Evolutionary conservation across 345 rosid species (phyloP), one percentile per base, ranked within the genome.

Genomic region (Eucalyptus globulus): DNA sequence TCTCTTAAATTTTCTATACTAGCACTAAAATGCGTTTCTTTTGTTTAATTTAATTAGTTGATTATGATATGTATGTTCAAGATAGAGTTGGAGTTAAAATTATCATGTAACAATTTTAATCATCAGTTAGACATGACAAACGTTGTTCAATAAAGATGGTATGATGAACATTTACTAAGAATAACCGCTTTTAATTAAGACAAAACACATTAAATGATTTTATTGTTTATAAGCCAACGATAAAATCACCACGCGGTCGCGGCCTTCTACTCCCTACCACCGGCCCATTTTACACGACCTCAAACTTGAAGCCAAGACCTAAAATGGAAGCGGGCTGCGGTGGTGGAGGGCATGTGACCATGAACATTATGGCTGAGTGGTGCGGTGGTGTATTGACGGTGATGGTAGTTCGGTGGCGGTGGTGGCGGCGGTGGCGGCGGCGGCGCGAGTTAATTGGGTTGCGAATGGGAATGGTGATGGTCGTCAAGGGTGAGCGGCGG

Each of bases 201-300:
- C 24, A 69, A 69, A 72, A 37, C 44, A 37, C 45, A 31, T 34
- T 72, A 19, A 5, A 72, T 9, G 81, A 37, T 72, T 72, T 72
- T 2, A 10, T 19, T 0, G 45, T 37, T 21, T 5, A 37, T 10
- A 19, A 37, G 26, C 34, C 43, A 17, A 69, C 43, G 43, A 34
- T 9, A 72, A 0, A 10, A 72, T 72, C 81, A 10, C 45, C 45
- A 37, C 26, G 14, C 22, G 12, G 26, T 72, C 26, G 26, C 45
- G 5, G 45, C 26, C 27, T 37, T 10, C 8, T 0, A 34, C 26
- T 72, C 14, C 81, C 26, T 9, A 5, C 1, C 81, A 1, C 13
- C 81, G 8, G 2, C 45, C 45, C 26, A 3, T 37, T 0, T 72
- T 6, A 2, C 80, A 4, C 45, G 14, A 5, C 83, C 83, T 37